A percentile compares a stretch with the other conserved stretches of the same genome.
Evolutionary conservation across 495 filamentous ascomycete species (phyloP).

Genomic region (Wilcoxina mikolae): DNA sequence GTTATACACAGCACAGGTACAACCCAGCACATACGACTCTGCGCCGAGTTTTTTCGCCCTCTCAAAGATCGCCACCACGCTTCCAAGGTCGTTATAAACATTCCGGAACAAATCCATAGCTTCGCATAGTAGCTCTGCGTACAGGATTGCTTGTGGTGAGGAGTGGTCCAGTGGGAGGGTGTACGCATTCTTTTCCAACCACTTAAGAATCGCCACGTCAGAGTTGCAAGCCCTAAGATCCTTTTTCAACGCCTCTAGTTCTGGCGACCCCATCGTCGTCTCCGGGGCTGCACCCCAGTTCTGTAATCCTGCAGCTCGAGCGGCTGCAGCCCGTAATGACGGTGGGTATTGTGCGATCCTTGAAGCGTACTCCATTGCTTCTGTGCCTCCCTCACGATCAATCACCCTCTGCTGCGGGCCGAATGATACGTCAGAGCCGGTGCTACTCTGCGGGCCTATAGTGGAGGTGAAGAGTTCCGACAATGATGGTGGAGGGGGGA

Average conservation of each 20-base stretch:
- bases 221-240: constrained; percentile 13
- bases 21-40: constrained; percentile 44
- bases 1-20: constrained; percentile 46
- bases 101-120: constrained; percentile 15
- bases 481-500: background rate
- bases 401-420: background rate
- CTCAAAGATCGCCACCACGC: constrained; percentile 21
- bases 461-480: constrained; percentile 23
- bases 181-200: constrained; percentile 12
- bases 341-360: background rate
- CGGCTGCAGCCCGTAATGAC: constrained; percentile 7
- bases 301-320: constrained; percentile 13
- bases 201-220: constrained; percentile 13
- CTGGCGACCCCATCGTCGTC: background rate
- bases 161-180: background rate
- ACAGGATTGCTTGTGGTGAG: constrained; percentile 3
- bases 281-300: background rate
- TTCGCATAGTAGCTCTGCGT: constrained; percentile 21
- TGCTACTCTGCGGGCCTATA: constrained; percentile 19
- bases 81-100: constrained; percentile 17
- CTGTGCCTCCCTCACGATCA: background rate
- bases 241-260: background rate
- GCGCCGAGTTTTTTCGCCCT: constrained; percentile 41
- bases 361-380: background rate
- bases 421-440: background rate